phyloP scores from a whole-genome alignment of 2,329 filamentous ascomycete species.

The Paraphaeosphaeria sporulosa region DNA sequence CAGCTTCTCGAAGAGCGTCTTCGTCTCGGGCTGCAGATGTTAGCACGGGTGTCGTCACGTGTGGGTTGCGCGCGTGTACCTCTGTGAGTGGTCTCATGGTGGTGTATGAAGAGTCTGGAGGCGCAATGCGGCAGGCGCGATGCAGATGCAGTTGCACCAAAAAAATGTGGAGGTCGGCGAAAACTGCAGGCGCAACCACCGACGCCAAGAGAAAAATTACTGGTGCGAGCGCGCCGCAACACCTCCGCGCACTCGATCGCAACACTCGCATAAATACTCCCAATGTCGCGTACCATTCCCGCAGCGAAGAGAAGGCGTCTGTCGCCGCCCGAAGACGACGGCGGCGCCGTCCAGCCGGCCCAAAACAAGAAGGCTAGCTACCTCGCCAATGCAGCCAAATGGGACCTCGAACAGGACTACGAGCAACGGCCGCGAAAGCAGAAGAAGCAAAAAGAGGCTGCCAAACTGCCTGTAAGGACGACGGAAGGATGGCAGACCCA shows the following conservation, averaged over 20 bases:
- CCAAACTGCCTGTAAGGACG: slow-evolving; percentile 85
- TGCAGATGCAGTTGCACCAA: slow-evolving; percentile 19
- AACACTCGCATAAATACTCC: background rate
- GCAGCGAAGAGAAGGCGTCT: slow-evolving; percentile 48
- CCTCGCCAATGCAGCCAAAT: slow-evolving; percentile 77
- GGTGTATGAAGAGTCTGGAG: slow-evolving; percentile 14
- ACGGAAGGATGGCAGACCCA: slow-evolving; percentile 76
- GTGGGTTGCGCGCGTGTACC: background rate
- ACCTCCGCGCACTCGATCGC: slow-evolving; percentile 13
- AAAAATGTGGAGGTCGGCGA: slow-evolving; percentile 30
- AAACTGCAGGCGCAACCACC: slow-evolving; percentile 25
- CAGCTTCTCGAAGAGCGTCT: slow-evolving; percentile 88
- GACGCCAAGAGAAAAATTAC: slow-evolving; percentile 36
- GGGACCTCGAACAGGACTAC: slow-evolving; percentile 93
- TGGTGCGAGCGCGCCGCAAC: slow-evolving; percentile 20
- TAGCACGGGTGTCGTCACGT: background rate
- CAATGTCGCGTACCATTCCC: slow-evolving; percentile 43
- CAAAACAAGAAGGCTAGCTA: slow-evolving; percentile 60
- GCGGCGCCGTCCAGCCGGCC: slow-evolving; percentile 21
- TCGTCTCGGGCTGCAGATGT: slow-evolving; percentile 64
- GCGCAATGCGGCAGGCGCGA: slow-evolving; percentile 7
- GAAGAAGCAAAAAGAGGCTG: slow-evolving; percentile 75
- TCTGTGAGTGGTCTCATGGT: slow-evolving; percentile 83
- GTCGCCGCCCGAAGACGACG: slow-evolving; percentile 44
- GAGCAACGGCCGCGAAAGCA: slow-evolving; percentile 79